These are phyloP conservation scores for Candida ovalis DNA, from an alignment of 805 yeast species.

Conservation along the genomic window DNA sequence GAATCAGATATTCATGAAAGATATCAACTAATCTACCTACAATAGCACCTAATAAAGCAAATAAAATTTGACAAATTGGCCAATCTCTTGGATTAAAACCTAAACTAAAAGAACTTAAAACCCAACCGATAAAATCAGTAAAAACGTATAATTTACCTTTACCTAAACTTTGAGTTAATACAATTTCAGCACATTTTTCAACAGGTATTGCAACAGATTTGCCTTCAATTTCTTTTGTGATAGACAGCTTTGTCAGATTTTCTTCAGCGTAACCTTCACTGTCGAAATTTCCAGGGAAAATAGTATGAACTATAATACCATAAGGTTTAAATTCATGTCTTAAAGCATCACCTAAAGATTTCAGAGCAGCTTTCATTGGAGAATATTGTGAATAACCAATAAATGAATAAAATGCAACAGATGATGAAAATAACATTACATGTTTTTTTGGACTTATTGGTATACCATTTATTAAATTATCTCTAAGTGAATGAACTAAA, in stretches of 20 bases:
- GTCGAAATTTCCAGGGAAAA: constrained; percentile 84
- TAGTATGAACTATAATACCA: constrained; percentile 65
- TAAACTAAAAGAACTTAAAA: constrained; percentile 59
- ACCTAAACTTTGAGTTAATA: constrained; percentile 48
- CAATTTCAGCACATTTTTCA: constrained; percentile 58
- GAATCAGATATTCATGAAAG: constrained; percentile 50
- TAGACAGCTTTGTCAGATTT: constrained; percentile 77
- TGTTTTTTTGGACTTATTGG: constrained; percentile 34
- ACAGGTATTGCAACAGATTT: constrained; percentile 68
- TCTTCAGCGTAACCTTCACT: constrained; percentile 87
- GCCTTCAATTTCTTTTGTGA: constrained; percentile 83
- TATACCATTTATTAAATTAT: constrained; percentile 29
- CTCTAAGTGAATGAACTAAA: constrained; percentile 62
- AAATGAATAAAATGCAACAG: constrained; percentile 78
- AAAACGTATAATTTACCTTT: constrained; percentile 69
- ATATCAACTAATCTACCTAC: constrained; percentile 58
- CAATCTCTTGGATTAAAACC: constrained; percentile 68
- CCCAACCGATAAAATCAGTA: constrained; percentile 86
- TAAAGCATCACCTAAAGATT: constrained; percentile 68
- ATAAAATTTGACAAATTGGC: constrained; percentile 46
- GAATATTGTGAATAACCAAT: constrained; percentile 91
- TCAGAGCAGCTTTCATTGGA: constrained; percentile 81
- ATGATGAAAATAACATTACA: constrained; percentile 68
- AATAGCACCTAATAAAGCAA: constrained; percentile 48
- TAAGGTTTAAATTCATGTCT: constrained; percentile 78